Base-by-base conservation (phyloP, 1,284 basidiomycete species). In the Papiliotrema terrestris region DNA sequence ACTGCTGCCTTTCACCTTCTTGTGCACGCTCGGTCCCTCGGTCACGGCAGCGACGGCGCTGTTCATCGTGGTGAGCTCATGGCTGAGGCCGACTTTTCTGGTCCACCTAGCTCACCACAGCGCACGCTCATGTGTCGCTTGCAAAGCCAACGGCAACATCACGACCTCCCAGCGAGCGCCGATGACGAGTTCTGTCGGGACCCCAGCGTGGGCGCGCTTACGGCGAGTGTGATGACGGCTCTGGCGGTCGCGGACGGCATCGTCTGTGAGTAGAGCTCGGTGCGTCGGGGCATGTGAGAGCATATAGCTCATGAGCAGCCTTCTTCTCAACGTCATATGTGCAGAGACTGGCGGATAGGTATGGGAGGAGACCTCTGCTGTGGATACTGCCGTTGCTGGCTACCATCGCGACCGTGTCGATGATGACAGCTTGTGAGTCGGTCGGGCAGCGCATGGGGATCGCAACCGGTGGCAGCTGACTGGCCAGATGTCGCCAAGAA, bases 21-120 rank as follows among this genome's bases (percentile, higher is more conserved):
- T 68, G 8, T 65, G 65, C 52, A 70, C 68, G 35, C 59, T 70
- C 23, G 68, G 68, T 19, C 68, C 68, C 8, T 63, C 60, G 32
- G 65, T 70, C 11, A 66, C 67, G 3, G 68, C 68, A 4, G 66
- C 68, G 23, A 67, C 66, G 15, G 56, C 62, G 15, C 56, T 70
- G 25, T 63, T 61, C 48, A 58, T 70, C 45, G 63, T 67, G 17
- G 68, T 70, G 37, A 56, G 66, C 63, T 32, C 29, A 32, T 38
- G 2, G 19, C 26, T n/a, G n/a, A n/a, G n/a, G n/a, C n/a, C n/a
- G n/a, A 14, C 25, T 23, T 25, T 26, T 45, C 26, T 42, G 22
- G 4, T 32, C 20, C 29, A 8, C 26, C 26, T 20, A 9, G 46
- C 46, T 54, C 15, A 54, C 17, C 17, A n/a, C 26, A 68, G 66